Percentiles rank a stretch among this genome's conserved stretches.
Conservation (phyloP, 352 stramenopile species). For the Phytophthora tubulina region DNA sequence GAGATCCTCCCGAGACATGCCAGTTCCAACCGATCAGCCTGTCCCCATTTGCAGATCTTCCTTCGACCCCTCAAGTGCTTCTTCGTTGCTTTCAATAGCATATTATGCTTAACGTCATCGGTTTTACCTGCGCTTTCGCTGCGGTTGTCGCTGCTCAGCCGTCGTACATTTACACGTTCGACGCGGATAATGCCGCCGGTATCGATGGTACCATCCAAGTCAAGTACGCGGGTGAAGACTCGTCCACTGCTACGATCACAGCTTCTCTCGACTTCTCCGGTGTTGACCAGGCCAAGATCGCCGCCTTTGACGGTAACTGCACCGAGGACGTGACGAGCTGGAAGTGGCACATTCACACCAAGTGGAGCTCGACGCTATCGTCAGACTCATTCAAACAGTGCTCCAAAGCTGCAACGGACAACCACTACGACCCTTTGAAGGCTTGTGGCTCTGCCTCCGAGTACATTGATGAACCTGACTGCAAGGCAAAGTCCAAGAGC, state of each 20-base stretch:
- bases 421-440: constrained; percentile 63
- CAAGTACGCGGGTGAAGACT: constrained; percentile 45
- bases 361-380: constrained; percentile 45
- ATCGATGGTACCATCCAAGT: constrained; percentile 50
- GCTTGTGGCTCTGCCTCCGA: constrained; percentile 63
- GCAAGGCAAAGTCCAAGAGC: constrained; percentile 38
- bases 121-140: constrained; percentile 25
- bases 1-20: constrained; percentile 4
- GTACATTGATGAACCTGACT: constrained; percentile 41
- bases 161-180: constrained; percentile 56
- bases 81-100: neutral
- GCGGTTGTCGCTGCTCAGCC: constrained; percentile 28
- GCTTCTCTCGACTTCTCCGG: constrained; percentile 54
- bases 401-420: constrained; percentile 49
- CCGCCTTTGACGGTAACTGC: constrained; percentile 50
- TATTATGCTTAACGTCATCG: constrained; percentile 20
- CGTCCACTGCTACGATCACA: constrained; percentile 44
- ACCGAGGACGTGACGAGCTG: constrained; percentile 48
- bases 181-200: constrained; percentile 41
- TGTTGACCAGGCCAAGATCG: constrained; percentile 36
- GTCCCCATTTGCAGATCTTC: constrained; percentile 14
- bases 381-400: constrained; percentile 59
- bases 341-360: constrained; percentile 72
- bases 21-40: neutral
- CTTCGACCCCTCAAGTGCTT: constrained; percentile 9